Evolutionary conservation across 163 green algal genomes (phyloP).

Genomic region (Prototheca cutis): DNA sequence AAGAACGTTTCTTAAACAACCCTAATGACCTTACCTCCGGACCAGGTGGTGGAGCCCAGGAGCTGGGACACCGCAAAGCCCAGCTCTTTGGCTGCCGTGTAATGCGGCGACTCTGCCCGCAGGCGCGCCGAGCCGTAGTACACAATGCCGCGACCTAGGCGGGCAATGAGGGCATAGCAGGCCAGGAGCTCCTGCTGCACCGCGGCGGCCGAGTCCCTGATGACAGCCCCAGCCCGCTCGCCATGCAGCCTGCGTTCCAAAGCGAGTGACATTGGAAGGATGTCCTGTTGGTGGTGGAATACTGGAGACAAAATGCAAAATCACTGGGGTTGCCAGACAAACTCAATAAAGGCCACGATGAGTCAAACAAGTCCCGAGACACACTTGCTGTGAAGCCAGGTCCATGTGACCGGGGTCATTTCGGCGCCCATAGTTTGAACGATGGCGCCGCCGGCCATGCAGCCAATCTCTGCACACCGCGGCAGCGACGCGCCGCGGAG

Average conservation of each 20-base stretch:
- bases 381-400: slow-evolving; percentile 25
- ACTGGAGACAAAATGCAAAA: no score
- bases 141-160: slow-evolving; percentile 43
- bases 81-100: slow-evolving; percentile 28
- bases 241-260: slow-evolving; percentile 31
- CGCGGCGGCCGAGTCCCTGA: slow-evolving; percentile 39
- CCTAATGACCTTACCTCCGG: slow-evolving; percentile 10
- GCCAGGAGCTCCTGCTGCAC: slow-evolving; percentile 59
- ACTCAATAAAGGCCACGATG: no score
- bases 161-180: slow-evolving; percentile 57
- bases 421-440: slow-evolving; percentile 54
- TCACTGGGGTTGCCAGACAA: no score
- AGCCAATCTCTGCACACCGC: slow-evolving; percentile 47
- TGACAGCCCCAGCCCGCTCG: slow-evolving; percentile 42
- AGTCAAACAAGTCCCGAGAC: no score
- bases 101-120: slow-evolving; percentile 29
- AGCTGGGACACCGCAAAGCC: slow-evolving; percentile 35
- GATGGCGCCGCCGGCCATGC: slow-evolving; percentile 49
- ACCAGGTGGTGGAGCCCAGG: slow-evolving; percentile 55
- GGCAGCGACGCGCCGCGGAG: slow-evolving; percentile 41
- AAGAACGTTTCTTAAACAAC: no score
- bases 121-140: slow-evolving; percentile 64
- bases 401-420: slow-evolving; percentile 34
- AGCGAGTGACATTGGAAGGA: no score
- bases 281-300: not conserved